Percentiles rank a stretch among this genome's conserved stretches.
phyloP scores from a whole-genome alignment of 2,329 filamentous ascomycete species.

The Lecanosticta acicola region DNA sequence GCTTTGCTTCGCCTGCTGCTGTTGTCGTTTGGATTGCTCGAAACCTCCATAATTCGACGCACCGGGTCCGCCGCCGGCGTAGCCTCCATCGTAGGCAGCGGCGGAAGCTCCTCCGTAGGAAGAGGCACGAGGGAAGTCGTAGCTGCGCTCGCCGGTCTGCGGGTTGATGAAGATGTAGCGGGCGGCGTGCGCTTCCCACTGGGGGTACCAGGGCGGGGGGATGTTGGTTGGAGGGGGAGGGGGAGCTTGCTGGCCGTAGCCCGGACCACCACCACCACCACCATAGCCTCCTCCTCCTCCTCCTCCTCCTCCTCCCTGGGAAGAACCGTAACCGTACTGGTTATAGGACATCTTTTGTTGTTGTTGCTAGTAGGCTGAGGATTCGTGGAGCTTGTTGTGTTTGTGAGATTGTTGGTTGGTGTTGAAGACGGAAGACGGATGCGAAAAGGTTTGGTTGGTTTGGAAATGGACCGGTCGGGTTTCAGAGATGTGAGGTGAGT shows the following conservation, averaged over 20 bases:
- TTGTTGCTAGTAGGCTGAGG: neutral
- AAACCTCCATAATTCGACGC: slow-evolving; percentile 13
- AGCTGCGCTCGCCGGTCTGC: slow-evolving; percentile 41
- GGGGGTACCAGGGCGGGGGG: slow-evolving; percentile 42
- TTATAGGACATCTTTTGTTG: neutral
- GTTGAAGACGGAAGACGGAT: neutral
- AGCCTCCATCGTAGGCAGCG: slow-evolving; percentile 16
- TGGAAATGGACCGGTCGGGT: neutral
- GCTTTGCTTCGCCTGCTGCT: too few species aligned
- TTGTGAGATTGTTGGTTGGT: neutral
- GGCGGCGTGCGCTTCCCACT: slow-evolving; percentile 38
- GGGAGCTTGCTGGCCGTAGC: slow-evolving; percentile 2
- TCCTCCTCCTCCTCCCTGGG: too few species aligned
- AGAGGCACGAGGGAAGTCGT: slow-evolving; percentile 32
- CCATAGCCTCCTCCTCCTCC: slow-evolving; percentile 6
- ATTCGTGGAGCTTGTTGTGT: neutral
- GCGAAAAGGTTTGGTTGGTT: neutral
- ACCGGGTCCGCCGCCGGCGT: slow-evolving; percentile 21
- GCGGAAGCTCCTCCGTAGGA: slow-evolving; percentile 11
- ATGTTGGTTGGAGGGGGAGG: slow-evolving; percentile 30
- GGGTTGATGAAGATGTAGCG: slow-evolving; percentile 45
- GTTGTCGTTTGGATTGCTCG: slow-evolving; percentile 13
- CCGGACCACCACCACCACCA: slow-evolving; percentile 10
- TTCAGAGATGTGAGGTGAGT: too few species aligned
- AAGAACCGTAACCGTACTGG: neutral